Base-by-base conservation (phyloP, 148 eudicot genomes). In the Agrostemma githago region DNA sequence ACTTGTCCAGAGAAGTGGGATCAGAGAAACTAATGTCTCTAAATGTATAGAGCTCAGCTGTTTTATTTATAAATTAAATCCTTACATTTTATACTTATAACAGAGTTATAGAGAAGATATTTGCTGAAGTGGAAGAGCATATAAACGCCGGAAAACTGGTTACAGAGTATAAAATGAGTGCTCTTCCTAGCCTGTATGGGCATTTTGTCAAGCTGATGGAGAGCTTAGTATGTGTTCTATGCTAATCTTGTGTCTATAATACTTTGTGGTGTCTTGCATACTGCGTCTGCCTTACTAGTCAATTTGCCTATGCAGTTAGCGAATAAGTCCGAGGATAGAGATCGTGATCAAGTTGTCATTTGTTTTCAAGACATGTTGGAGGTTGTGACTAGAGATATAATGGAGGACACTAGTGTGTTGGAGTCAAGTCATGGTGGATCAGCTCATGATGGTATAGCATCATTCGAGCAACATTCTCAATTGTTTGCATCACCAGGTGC, bases 341-440 rank as follows among this genome's bases (percentile, higher is more conserved):
- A 90, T 85, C 96, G 88, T 79, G 88, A 90, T 84, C 94, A 89
- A 85, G 99, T 96, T 69, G 96, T 96, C 58, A 86, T 96, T 75
- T 84, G 82, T 76, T 90, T 96, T 81, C 99, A 92, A 85, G 97
- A 96, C 80, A 96, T 96, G 97, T 81, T 87, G 51, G 99, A 96
- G 87, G 99, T 89, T 76, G 96, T 92, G 80, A 88, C 94, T 10
- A 88, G 87, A 78, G 99, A 96, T 85, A 96, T 93, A 82, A 86
- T 85, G 95, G 97, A 92, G 71, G 97, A 96, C 76, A 38, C 42
- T 42, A 76, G 77, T 62, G 70, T 80, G 34, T 71, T 80, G 11
- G 80, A 91, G 72, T 88, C 96, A 41, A 83, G 79, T 43, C 85
- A 87, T 70, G 93, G 96, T 76, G 95, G 86, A 20, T 73, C 87